Conservation (phyloP, 306 rosid species). For the Canavalia gladiata region DNA sequence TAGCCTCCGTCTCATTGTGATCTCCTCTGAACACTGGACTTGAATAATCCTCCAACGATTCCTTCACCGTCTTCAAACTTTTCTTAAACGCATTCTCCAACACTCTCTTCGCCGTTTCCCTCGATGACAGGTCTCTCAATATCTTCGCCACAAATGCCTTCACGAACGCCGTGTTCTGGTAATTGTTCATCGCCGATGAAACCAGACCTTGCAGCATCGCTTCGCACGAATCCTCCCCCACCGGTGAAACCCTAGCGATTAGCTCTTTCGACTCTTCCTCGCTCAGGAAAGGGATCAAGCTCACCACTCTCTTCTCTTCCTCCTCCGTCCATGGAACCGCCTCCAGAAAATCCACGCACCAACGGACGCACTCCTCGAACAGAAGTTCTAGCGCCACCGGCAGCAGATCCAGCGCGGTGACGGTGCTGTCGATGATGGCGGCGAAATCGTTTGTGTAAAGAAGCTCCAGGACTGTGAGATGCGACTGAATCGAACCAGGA, state of each 20-base stretch:
- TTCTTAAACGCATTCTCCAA: constrained; percentile 74
- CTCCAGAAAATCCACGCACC: constrained; percentile 78
- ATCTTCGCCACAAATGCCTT: constrained; percentile 93
- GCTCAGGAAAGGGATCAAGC: constrained; percentile 69
- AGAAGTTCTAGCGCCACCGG: constrained; percentile 83
- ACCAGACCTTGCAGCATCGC: constrained; percentile 78
- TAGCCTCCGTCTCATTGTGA: constrained; percentile 88
- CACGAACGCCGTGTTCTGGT: constrained; percentile 78
- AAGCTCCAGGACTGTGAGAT: constrained; percentile 68
- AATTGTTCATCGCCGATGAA: constrained; percentile 66
- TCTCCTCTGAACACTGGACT: constrained; percentile 87
- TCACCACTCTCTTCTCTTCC: constrained; percentile 74
- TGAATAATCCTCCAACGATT: constrained; percentile 87
- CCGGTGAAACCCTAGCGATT: constrained; percentile 79
- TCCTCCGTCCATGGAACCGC: constrained; percentile 97
- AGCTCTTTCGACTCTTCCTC: constrained; percentile 83
- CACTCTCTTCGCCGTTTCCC: constrained; percentile 79
- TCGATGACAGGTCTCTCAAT: constrained; percentile 76
- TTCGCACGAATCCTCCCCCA: constrained; percentile 62
- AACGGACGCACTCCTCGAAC: constrained; percentile 82
- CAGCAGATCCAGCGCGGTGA: constrained; percentile 81
- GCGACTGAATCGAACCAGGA: constrained; percentile 59
- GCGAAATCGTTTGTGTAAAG: constrained; percentile 71
- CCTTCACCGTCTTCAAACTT: constrained; percentile 78
- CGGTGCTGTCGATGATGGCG: constrained; percentile 53